A percentile compares a stretch with the other conserved stretches of the same genome.
Conservation (phyloP, 2,329 filamentous ascomycete species). For the Trichoderma guizhouense region DNA sequence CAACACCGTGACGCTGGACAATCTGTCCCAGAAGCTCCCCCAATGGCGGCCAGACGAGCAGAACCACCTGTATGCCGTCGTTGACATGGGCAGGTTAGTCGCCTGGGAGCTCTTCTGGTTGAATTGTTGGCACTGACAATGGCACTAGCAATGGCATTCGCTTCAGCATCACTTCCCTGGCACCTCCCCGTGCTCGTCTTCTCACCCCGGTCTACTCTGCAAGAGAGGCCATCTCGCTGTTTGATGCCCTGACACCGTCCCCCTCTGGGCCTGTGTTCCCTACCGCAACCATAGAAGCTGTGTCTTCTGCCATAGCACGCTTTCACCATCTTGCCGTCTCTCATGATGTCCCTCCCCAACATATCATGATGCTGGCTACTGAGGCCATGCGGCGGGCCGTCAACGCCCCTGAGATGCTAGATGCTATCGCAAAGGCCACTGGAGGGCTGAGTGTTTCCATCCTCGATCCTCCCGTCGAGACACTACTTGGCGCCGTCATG, state of each 20-base stretch:
- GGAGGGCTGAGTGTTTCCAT: slow-evolving; percentile 66
- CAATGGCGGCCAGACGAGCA: slow-evolving; percentile 45
- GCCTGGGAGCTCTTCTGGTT: neutral
- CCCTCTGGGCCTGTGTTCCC: slow-evolving; percentile 44
- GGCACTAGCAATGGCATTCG: slow-evolving; percentile 77
- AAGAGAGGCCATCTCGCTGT: slow-evolving; percentile 78
- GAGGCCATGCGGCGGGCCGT: slow-evolving; percentile 80
- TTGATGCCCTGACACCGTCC: slow-evolving; percentile 68
- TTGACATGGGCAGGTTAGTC: slow-evolving; percentile 57
- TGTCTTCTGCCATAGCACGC: slow-evolving; percentile 62
- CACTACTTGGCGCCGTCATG: slow-evolving; percentile 71
- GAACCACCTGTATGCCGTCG: slow-evolving; percentile 53
- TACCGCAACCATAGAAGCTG: slow-evolving; percentile 57
- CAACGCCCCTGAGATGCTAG: slow-evolving; percentile 68
- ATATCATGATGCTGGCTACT: slow-evolving; percentile 77
- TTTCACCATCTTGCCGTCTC: slow-evolving; percentile 70
- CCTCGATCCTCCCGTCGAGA: slow-evolving; percentile 76
- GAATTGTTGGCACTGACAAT: neutral
- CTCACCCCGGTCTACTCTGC: slow-evolving; percentile 75
- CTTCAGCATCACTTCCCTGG: slow-evolving; percentile 83
- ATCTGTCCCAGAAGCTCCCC: slow-evolving; percentile 47
- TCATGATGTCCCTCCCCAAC: slow-evolving; percentile 61
- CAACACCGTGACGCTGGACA: slow-evolving; percentile 50
- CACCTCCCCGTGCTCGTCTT: slow-evolving; percentile 66
- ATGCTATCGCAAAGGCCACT: slow-evolving; percentile 58